These are phyloP conservation scores for Pontederia paniculata DNA, from an alignment of 176 grass and related monocot species.

Conservation along the genomic window DNA sequence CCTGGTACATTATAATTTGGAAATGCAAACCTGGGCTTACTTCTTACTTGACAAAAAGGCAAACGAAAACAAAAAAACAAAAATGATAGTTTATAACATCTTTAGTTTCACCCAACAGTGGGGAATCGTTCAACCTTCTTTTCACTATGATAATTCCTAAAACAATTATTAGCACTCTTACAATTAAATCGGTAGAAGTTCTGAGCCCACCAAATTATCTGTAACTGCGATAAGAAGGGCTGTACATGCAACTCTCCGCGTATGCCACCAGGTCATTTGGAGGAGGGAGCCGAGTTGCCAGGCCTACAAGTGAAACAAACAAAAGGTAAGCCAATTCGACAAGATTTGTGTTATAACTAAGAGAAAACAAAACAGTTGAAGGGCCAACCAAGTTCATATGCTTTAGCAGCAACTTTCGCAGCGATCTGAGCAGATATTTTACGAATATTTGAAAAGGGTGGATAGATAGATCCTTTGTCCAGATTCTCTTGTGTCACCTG, in stretches of 20 bases:
- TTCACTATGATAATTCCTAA: no score
- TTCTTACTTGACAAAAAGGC: no score
- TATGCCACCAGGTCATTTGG: conserved; percentile 57
- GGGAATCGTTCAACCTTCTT: no score
- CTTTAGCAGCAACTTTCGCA: conserved; percentile 49
- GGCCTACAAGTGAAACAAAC: conserved; percentile 30
- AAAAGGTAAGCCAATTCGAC: neutral
- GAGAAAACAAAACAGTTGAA: neutral
- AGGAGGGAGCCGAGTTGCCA: conserved; percentile 66
- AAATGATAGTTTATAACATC: no score
- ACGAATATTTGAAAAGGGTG: conserved; percentile 71
- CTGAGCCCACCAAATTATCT: conserved; percentile 15
- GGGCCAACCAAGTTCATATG: conserved; percentile 66
- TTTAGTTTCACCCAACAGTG: no score
- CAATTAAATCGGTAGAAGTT: neutral
- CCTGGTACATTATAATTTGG: neutral
- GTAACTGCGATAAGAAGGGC: conserved; percentile 60
- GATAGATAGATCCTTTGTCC: conserved; percentile 74
- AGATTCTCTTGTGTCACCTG: conserved; percentile 63
- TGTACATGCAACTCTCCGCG: conserved; percentile 88
- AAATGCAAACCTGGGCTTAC: neutral
- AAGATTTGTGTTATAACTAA: neutral
- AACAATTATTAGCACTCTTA: neutral
- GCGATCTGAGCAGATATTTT: conserved; percentile 81
- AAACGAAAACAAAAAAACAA: no score